Evolutionary conservation across 176 grass and related monocot genomes (phyloP).

Genomic region (Melocanna baccifera): DNA sequence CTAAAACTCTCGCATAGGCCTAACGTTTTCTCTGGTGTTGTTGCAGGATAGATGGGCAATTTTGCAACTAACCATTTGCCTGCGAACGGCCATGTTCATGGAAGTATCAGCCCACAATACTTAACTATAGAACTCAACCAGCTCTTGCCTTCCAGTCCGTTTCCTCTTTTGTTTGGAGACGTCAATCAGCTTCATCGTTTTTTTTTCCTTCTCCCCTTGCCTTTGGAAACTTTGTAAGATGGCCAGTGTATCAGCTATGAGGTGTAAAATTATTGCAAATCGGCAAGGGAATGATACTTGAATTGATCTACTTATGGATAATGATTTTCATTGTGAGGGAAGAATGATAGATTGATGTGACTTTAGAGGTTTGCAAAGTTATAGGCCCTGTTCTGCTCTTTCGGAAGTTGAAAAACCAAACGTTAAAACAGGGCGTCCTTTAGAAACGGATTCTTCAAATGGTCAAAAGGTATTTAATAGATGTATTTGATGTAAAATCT

Average conservation of each 20-base stretch:
- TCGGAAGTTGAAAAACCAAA: too few species aligned
- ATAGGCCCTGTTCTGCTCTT: neutral
- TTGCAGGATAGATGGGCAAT: constrained; percentile 48
- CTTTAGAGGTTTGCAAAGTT: constrained; percentile 46
- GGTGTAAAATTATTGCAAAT: constrained; percentile 44
- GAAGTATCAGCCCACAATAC: constrained; percentile 29
- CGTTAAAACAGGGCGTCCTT: too few species aligned
- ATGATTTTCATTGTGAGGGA: constrained; percentile 38
- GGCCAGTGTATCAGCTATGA: constrained; percentile 16
- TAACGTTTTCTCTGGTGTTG: constrained; percentile 1
- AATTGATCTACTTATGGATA: constrained; percentile 27
- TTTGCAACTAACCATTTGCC: constrained; percentile 53
- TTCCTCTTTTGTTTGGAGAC: neutral
- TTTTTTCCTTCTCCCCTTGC: constrained; percentile 6
- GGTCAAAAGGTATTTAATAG: too few species aligned
- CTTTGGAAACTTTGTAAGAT: constrained; percentile 21
- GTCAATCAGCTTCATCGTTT: neutral
- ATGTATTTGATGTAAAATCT: too few species aligned
- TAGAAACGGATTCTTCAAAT: too few species aligned
- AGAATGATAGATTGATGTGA: constrained; percentile 43
- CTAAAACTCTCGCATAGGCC: neutral
- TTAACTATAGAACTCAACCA: constrained; percentile 39
- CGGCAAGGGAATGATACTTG: constrained; percentile 35
- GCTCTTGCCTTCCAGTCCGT: neutral
- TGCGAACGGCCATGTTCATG: neutral